Percentiles rank a stretch among this genome's conserved stretches.
Conservation (phyloP, 1,284 basidiomycete species). For the Malassezia japonica region DNA sequence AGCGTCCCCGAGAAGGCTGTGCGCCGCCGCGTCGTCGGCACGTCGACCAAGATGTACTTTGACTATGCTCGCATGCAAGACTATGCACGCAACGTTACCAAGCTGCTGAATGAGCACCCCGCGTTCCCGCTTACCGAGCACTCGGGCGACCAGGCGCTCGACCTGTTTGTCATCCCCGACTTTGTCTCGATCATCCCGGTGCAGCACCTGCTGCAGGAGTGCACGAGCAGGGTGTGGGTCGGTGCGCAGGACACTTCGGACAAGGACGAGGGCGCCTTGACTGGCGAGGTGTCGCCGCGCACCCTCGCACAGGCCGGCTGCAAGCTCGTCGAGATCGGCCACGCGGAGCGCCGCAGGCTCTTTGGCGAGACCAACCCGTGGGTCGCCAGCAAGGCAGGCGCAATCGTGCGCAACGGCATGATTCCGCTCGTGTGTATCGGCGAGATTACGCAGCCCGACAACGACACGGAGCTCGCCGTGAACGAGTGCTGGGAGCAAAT, state of each 20-base stretch:
- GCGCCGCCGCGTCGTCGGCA: conserved; percentile 31
- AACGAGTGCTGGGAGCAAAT: conserved; percentile 40
- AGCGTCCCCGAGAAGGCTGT: background rate
- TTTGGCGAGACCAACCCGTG: conserved; percentile 38
- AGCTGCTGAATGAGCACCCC: conserved; percentile 5
- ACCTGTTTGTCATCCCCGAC: conserved; percentile 41
- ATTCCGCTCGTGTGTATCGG: conserved; percentile 40
- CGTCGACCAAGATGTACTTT: conserved; percentile 46
- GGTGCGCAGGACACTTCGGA: conserved; percentile 37
- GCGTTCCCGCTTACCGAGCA: background rate
- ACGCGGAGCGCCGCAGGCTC: conserved; percentile 30
- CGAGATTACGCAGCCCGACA: conserved; percentile 22
- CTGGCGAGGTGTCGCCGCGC: conserved; percentile 37
- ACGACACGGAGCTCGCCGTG: conserved; percentile 21
- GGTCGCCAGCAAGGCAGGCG: conserved; percentile 30
- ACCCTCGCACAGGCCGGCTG: conserved; percentile 33
- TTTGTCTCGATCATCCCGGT: conserved; percentile 30
- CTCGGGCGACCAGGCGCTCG: conserved; percentile 6
- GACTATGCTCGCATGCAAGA: conserved; percentile 25
- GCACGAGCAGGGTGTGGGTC: conserved; percentile 17
- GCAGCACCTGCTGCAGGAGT: conserved; percentile 11
- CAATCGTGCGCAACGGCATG: conserved; percentile 25
- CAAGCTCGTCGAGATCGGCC: conserved; percentile 38
- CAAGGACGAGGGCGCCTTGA: conserved; percentile 33
- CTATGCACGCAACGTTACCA: conserved; percentile 8